These are phyloP conservation scores for Hirsutella rhossiliensis DNA, from an alignment of 2,329 filamentous ascomycete genomes.

Conservation along the genomic window DNA sequence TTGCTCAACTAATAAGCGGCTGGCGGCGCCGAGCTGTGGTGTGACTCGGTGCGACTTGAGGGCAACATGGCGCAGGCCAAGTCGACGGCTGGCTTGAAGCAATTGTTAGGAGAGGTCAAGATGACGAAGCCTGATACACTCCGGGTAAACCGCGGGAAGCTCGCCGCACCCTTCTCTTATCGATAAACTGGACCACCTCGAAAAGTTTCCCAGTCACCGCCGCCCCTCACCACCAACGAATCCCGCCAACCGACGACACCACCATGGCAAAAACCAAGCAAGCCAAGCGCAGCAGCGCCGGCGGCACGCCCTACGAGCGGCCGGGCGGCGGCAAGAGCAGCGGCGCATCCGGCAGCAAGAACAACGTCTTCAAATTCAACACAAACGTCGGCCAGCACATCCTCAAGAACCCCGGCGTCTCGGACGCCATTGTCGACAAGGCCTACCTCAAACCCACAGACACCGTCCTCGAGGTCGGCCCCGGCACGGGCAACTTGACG, in stretches of 20 bases:
- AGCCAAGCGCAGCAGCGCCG: constrained; percentile 39
- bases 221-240: neutral
- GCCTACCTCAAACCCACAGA: constrained; percentile 83
- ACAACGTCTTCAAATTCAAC: constrained; percentile 97
- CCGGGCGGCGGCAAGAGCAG: constrained; percentile 11
- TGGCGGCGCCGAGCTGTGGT: constrained; percentile 86
- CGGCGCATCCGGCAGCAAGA: constrained; percentile 26
- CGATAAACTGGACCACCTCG: neutral
- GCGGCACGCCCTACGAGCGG: constrained; percentile 30
- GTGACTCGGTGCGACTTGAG: constrained; percentile 87
- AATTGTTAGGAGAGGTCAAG: no score
- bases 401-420: constrained; percentile 81
- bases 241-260: neutral
- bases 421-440: constrained; percentile 60
- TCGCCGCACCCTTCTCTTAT: neutral
- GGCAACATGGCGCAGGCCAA: constrained; percentile 77
- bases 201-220: neutral
- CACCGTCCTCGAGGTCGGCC: constrained; percentile 83
- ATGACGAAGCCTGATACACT: no score
- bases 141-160: no score
- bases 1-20: no score
- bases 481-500: constrained; percentile 81
- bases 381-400: constrained; percentile 81
- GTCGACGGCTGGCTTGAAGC: no score
- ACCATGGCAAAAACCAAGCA: constrained; percentile 41